phyloP scores from a whole-genome alignment of 202 grass and related monocot genomes.

The Carex arenaria region DNA sequence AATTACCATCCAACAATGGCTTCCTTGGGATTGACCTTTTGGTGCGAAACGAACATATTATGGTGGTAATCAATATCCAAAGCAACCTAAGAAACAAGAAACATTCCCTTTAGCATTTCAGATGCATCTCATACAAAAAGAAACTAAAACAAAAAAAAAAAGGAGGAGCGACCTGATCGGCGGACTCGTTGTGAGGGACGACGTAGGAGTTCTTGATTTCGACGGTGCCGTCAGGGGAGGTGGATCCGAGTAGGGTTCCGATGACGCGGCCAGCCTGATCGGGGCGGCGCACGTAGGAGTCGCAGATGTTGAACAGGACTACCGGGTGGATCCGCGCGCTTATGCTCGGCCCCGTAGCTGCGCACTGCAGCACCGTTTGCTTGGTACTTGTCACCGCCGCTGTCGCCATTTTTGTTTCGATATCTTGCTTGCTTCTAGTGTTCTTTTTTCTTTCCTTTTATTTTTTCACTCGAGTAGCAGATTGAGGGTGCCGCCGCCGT shows the following conservation, averaged over 20 bases:
- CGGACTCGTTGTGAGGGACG: conserved; percentile 85
- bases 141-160: background rate
- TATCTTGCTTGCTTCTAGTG: no score
- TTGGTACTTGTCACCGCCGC: background rate
- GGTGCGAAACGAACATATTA: conserved; percentile 92
- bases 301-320: conserved; percentile 89
- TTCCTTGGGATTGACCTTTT: conserved; percentile 97
- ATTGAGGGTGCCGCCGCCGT: background rate
- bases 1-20: conserved; percentile 83
- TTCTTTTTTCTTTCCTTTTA: no score
- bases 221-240: conserved; percentile 73
- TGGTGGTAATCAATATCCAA: conserved; percentile 97
- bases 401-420: background rate
- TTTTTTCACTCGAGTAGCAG: background rate
- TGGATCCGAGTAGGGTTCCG: conserved; percentile 90
- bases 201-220: conserved; percentile 94
- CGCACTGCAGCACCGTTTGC: conserved; percentile 56
- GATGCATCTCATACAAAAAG: background rate
- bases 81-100: conserved; percentile 49
- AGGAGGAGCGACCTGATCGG: conserved; percentile 53
- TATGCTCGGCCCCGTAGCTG: conserved; percentile 17
- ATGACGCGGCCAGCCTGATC: conserved; percentile 98
- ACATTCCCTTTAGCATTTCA: background rate
- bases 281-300: conserved; percentile 81
- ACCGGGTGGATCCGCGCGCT: conserved; percentile 68